A percentile compares a stretch with the other conserved stretches of the same genome.
These are phyloP conservation scores for Pelargonium australe DNA, from an alignment of 441 rosid genomes.

Conservation along the genomic window DNA sequence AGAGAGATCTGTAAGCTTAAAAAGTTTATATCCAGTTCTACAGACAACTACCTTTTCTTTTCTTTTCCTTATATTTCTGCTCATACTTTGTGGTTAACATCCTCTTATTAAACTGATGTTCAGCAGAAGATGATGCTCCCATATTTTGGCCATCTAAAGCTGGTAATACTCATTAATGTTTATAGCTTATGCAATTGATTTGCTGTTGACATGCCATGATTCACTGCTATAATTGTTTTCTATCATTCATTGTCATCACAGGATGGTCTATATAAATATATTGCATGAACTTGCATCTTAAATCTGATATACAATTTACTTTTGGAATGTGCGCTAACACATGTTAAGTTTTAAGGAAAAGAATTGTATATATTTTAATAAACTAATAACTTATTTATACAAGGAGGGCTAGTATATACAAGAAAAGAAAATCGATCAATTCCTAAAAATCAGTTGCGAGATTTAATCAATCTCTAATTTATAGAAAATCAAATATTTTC, in stretches of 20 bases:
- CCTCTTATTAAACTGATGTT: slow-evolving; percentile 20
- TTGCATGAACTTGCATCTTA: neutral
- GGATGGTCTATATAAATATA: neutral
- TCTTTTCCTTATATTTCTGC: neutral
- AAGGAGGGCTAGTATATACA: too few relatives aligned
- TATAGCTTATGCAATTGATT: slow-evolving; percentile 4
- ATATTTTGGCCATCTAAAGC: slow-evolving; percentile 68
- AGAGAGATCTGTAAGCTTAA: slow-evolving; percentile 65
- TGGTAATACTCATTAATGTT: slow-evolving; percentile 48
- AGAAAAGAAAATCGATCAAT: too few relatives aligned
- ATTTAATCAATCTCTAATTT: too few relatives aligned
- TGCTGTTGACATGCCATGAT: slow-evolving; percentile 2
- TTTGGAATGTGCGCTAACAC: neutral
- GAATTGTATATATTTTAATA: too few relatives aligned
- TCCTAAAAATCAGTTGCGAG: too few relatives aligned
- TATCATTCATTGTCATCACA: neutral
- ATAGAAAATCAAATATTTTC: too few relatives aligned
- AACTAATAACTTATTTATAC: too few relatives aligned
- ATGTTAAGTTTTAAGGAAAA: too few relatives aligned
- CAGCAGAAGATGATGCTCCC: slow-evolving; percentile 87
- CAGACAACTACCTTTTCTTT: slow-evolving; percentile 7
- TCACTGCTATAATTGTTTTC: neutral
- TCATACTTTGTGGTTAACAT: slow-evolving; percentile 12
- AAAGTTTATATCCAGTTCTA: slow-evolving; percentile 9
- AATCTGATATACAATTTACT: slow-evolving; percentile 9